Percentiles rank a stretch among this genome's conserved stretches.
phyloP scores from a whole-genome alignment of 345 rosid species.

The Citrus hindsii region DNA sequence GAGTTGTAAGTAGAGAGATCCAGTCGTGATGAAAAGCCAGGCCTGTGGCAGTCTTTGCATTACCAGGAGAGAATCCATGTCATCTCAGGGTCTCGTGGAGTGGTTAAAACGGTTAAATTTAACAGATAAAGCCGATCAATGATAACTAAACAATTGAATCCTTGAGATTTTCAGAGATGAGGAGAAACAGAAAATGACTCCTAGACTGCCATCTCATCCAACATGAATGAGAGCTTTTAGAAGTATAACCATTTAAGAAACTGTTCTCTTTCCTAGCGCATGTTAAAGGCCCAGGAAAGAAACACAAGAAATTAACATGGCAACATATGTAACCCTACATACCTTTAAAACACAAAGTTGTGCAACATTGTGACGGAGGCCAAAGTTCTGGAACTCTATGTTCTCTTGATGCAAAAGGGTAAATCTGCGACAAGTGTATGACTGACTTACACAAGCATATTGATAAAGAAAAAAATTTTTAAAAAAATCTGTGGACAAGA shows the following conservation, averaged over 20 bases:
- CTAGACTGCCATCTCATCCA: neutral
- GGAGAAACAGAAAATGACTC: neutral
- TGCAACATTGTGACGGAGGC: conserved; percentile 89
- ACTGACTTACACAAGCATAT: conserved; percentile 21
- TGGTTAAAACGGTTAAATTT: no score
- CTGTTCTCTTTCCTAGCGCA: neutral
- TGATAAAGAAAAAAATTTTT: neutral
- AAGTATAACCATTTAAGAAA: neutral
- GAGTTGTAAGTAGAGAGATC: neutral
- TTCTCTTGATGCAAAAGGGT: conserved; percentile 72
- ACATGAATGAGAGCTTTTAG: neutral
- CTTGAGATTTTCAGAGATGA: neutral
- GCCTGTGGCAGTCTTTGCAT: neutral
- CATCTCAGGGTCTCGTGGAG: neutral
- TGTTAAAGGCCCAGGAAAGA: neutral
- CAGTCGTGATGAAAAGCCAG: neutral
- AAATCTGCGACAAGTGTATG: conserved; percentile 54
- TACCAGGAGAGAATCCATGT: neutral
- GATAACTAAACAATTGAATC: neutral
- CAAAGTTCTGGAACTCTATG: conserved; percentile 79
- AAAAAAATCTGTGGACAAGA: neutral
- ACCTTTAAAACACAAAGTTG: conserved; percentile 92
- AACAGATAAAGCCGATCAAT: neutral
- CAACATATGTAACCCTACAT: conserved; percentile 12
- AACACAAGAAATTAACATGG: neutral